Base-by-base conservation (phyloP, 208 protist genomes). In the Acanthamoeba polyphaga region DNA sequence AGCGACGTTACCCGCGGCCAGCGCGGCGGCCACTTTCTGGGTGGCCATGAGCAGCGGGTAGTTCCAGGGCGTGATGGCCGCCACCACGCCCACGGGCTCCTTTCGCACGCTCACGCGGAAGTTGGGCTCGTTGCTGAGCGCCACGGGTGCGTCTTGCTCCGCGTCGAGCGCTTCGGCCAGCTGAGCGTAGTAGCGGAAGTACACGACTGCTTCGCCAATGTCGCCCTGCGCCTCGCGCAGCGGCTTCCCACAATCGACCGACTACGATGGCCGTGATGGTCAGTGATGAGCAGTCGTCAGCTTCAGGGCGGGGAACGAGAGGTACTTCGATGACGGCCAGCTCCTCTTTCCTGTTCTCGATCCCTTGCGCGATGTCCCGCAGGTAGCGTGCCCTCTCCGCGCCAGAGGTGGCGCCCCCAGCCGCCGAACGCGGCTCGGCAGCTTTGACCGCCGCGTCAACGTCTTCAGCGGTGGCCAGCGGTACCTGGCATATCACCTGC, bases 31-130 rank as follows among this genome's bases (percentile, higher is more conserved):
- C 32, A 94, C 68, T 27, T 94, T 94, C 43, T 94, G 90, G 9
- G 68, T 66, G 19, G 90, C 90, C 90, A 94, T 94, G 38, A 94
- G 38, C 10, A 94, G 55, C 76, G 90, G 90, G 49, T 87, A 94
- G 38, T 94, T 94, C 66, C 58, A 94, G 3, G 90, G 90, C n/a
- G 90, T 94, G 38, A 94, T 94, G 27, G 90, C 90, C 34, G 90
- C 90, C 70, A 94, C 72, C 32, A 87, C 70, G 22, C 64, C 72
- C 27, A 94, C 43, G 32, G 90, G 90, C 55, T 94, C 72, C 32
- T 94, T 94, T 17, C 70, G 13, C 24, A 94, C 46, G 22, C 34
- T 19, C n/a, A 55, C 46, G 17, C 66, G 7, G 9, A 94, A 94
- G 49, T 94, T 46, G 46, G 85, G 58, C n/a, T 92, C 85, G 22